These are phyloP conservation scores for Fusarium mexicanum DNA, from an alignment of 2,329 filamentous ascomycete genomes.

Conservation along the genomic window DNA sequence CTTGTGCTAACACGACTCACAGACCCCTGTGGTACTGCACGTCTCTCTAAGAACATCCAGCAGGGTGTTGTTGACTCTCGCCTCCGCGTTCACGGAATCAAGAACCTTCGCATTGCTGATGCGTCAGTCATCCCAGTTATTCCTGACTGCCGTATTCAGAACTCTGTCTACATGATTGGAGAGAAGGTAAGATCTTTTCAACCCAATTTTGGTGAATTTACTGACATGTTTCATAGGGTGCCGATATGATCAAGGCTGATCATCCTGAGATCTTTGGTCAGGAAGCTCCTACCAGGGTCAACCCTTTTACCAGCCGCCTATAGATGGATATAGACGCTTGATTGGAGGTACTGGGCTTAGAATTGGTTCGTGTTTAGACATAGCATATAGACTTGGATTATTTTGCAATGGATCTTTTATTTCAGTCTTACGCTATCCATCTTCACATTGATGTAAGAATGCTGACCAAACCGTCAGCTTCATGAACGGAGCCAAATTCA, in stretches of 20 bases:
- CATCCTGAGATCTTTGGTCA: background rate
- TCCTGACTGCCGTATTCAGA: slow-evolving; percentile 66
- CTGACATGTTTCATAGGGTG: background rate
- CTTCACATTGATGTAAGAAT: background rate
- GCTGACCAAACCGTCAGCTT: background rate
- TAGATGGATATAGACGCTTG: background rate
- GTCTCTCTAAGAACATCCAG: slow-evolving; percentile 60
- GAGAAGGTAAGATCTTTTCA: slow-evolving; percentile 54
- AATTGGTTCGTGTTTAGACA: rapidly evolving
- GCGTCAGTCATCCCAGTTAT: slow-evolving; percentile 66
- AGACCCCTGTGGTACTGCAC: slow-evolving; percentile 64
- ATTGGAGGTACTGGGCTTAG: rapidly evolving
- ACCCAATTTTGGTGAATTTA: rapidly evolving
- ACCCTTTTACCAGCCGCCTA: background rate
- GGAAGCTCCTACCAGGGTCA: background rate
- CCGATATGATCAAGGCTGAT: slow-evolving; percentile 1
- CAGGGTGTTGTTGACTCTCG: slow-evolving; percentile 60
- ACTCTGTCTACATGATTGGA: slow-evolving; percentile 68
- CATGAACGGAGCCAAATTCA: background rate
- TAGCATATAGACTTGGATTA: background rate
- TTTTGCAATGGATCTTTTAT: background rate
- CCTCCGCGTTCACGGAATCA: slow-evolving; percentile 63
- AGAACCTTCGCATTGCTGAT: slow-evolving; percentile 64
- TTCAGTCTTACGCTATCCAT: background rate
- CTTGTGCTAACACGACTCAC: rapidly evolving